Evolutionary conservation across 495 filamentous ascomycete species (phyloP), one percentile per base, ranked within the genome.

Genomic region (Trichoderma virens): DNA sequence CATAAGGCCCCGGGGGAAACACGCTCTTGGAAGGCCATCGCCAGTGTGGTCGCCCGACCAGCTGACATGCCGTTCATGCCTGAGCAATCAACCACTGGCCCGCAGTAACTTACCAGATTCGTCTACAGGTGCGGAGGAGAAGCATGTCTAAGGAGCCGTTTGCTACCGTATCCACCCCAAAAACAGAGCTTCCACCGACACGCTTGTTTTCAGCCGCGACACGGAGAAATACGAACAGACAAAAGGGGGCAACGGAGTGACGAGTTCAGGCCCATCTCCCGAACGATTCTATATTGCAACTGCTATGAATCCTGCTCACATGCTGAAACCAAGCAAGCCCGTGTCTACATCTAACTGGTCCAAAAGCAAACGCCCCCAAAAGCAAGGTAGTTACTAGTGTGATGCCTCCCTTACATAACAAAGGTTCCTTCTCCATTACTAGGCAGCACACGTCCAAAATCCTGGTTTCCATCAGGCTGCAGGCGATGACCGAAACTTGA

Each of bases 321-420:
- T 6, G 51, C 51, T 54, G 51, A 56, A 56, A 56, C 8, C 51
- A 56, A 28, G 20, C 51, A 56, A 28, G 27, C 23, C 51, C 13
- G 51, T n/a, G 51, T 56, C 51, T 56, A 56, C 23, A 56, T 56
- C 51, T 56, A 56, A 56, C 51, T 56, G 27, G 51, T 51, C 51
- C 51, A 18, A 30, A 27, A 47, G 20, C 11, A 2, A 56, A 30
- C 41, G 23, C 23, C 6, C 20, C 5, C 13, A 16, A 56, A 56
- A 56, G 51, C 51, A 56, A 56, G 51, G 27, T 28, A 30, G 51
- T 9, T 56, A 13, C 8, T 56, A 56, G 23, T 56, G 51, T 14
- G 20, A 56, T 30, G 51, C 51, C 51, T 56, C 43, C 13, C 25
- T 56, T 56, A 56, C 51, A 30, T 3, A 28, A 16, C 6, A 56